Base-by-base conservation (phyloP, 2,329 filamentous ascomycete species). In the Coniochaeta sp. region DNA sequence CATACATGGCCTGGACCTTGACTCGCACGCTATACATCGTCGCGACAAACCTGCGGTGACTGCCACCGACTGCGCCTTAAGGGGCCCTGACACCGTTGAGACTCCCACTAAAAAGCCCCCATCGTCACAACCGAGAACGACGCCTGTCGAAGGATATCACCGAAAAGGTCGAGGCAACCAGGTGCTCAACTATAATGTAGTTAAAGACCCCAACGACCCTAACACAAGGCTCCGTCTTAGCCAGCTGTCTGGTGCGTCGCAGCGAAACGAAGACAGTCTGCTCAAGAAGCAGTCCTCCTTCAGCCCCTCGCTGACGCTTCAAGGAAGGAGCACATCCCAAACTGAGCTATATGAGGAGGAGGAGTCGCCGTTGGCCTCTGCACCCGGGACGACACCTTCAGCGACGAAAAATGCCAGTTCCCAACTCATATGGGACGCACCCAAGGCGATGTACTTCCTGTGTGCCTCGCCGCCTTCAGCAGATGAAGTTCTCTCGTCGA, bases 161-260 rank as follows among this genome's bases (percentile, higher is more conserved):
- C 60, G 24, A 65, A 71, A 60, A 54, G 56, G 74, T 64, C 68
- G 79, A 63, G 79, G 77, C 24, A 75, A 72, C 28, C 72, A 73
- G 4, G 72, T 68, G 1, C 75, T 91, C 28, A 81, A 80, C 30
- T 96, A 91, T 67, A 82, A 88, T 1, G 83, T 92, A 14, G 89
- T 93, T 24, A 96, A 96, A 73, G 85, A 93, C 65, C 82, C 87
- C 1, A 81, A 86, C 65, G 85, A 90, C 65, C 81, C 84, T 5
- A 79, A 79, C 61, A 89, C 88, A 0, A 77, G 80, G 30, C 65
- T 85, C 54, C 84, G 87, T 52, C 75, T 91, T 32, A 91, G 88
- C 67, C 90, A 93, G 70, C 78, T 80, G 55, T 84, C 80, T 59
- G 75, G 72, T 10, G 36, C 36, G 58, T 81, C 81, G 38, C 83